Base-by-base conservation (phyloP, 139 green algal genomes). In the Volvox reticuliferus region DNA sequence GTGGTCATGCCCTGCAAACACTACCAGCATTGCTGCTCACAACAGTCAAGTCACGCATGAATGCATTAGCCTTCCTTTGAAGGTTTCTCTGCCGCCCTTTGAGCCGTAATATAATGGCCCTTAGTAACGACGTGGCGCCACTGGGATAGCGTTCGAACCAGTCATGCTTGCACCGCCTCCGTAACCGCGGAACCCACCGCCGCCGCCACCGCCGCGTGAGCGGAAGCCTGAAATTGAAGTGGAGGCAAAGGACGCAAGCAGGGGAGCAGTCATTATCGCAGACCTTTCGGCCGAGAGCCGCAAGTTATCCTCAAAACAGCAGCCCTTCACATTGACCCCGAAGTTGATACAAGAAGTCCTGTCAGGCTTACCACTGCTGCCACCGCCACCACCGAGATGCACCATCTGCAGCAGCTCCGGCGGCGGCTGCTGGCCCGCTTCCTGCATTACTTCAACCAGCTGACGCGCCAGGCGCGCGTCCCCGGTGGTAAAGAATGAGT, bases 401-500 rank as follows among this genome's bases (percentile, higher is more conserved):
- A 68, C 73, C 80, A 94, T 88, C 73, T 85, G 63, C 61, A 91
- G 50, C 82, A 94, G 89, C 82, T 90, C 76, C 14, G 89, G 50
- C 2, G 92, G 89, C 28, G 92, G 89, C 75, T 91, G 65, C 91
- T 98, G 96, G 36, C 95, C 87, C 16, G 97, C 97, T 86, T 99
- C 97, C 62, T 96, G 79, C 91, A 99, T 89, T 16, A 99, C 94
- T 33, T 90, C 82, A 16, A 98, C 92, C 33, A 99, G 94, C 88
- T 97, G 92, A 20, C 89, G 93, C 17, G 97, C 97, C 75, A 98
- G 79, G 24, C 94, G 87, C 30, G 92, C 95, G 82, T 98, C 97
- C 37, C 88, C 88, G 21, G 88, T 50, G 18, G 97, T 98, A 94
- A 99, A 98, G 93, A 99, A 99, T 71, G 91, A 95, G 91, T 98